Percentiles rank a stretch among this genome's conserved stretches.
These are phyloP conservation scores for Heterobasidion irregulare DNA, from an alignment of 1,284 basidiomycete species.

Conservation along the genomic window DNA sequence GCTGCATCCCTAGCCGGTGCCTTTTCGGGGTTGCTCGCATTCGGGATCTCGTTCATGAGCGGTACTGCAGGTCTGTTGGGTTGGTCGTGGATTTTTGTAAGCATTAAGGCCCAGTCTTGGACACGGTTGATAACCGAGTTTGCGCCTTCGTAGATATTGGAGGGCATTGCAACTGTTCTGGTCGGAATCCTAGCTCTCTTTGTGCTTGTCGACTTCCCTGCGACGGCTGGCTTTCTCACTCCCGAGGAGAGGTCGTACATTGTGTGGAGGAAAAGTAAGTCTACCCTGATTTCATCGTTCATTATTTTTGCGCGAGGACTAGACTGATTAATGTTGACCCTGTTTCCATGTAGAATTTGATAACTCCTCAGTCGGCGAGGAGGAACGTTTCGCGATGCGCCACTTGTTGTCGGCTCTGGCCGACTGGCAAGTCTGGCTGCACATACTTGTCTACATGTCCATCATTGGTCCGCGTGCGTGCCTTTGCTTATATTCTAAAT, in stretches of 20 bases:
- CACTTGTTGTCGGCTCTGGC: conserved; percentile 45
- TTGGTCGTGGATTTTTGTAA: conserved; percentile 39
- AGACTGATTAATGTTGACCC: not conserved
- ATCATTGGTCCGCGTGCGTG: conserved; percentile 43
- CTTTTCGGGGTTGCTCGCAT: conserved; percentile 31
- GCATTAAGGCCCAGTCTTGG: conserved; percentile 11
- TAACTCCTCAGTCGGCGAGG: conserved; percentile 58
- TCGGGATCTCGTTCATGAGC: conserved; percentile 34
- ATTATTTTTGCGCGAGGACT: not conserved
- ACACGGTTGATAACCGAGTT: not conserved
- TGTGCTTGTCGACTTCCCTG: conserved; percentile 52
- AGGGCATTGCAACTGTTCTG: conserved; percentile 42
- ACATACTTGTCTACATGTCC: conserved; percentile 54
- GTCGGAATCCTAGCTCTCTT: conserved; percentile 36
- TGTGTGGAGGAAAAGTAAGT: conserved; percentile 53
- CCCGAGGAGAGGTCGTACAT: conserved; percentile 51
- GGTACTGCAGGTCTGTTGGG: conserved; percentile 29
- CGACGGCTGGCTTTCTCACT: conserved; percentile 48
- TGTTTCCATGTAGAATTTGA: conserved; percentile 39
- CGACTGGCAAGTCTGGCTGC: conserved; percentile 64
- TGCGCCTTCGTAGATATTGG: conserved; percentile 32
- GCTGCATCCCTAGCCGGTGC: conserved; percentile 27
- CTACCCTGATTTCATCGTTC: not conserved
- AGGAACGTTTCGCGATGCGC: conserved; percentile 45
- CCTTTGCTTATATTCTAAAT: not conserved